Conservation (phyloP, 2,329 filamentous ascomycete species). For the Trichoderma sp. region DNA sequence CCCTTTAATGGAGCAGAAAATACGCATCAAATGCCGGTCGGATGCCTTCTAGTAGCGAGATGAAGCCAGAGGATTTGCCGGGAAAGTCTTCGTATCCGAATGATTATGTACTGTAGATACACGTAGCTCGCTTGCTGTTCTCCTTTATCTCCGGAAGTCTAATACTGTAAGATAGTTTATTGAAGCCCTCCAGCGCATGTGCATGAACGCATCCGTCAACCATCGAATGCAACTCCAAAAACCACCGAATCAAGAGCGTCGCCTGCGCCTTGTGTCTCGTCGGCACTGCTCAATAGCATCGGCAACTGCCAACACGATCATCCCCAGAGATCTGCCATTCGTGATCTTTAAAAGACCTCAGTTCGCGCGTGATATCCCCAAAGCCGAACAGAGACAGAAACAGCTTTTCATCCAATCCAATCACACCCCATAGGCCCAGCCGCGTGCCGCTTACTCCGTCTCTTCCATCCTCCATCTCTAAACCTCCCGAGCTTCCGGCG, state of each 20-base stretch:
- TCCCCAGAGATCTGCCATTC: neutral
- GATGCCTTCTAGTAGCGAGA: neutral
- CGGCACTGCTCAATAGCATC: neutral
- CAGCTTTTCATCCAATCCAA: neutral
- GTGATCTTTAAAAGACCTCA: neutral
- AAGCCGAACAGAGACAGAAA: neutral
- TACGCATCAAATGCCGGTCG: neutral
- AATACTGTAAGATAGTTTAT: neutral
- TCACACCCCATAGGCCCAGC: conserved; percentile 4
- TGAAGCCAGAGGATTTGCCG: neutral
- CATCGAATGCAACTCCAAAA: neutral
- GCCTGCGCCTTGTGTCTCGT: neutral
- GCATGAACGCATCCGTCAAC: conserved; percentile 12
- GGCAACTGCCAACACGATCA: neutral
- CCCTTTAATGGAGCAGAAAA: neutral
- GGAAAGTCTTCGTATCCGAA: neutral
- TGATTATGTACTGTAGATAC: too few species aligned
- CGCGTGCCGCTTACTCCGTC: conserved; percentile 14
- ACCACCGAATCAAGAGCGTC: neutral
- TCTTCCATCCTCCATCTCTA: neutral
- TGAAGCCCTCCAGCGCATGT: neutral
- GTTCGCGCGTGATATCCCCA: neutral
- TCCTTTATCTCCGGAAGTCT: neutral
- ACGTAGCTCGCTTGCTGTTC: neutral
- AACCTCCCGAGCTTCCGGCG: conserved; percentile 17